Conservation (phyloP, 129 eudicot species). For the Sambucus nigra region DNA sequence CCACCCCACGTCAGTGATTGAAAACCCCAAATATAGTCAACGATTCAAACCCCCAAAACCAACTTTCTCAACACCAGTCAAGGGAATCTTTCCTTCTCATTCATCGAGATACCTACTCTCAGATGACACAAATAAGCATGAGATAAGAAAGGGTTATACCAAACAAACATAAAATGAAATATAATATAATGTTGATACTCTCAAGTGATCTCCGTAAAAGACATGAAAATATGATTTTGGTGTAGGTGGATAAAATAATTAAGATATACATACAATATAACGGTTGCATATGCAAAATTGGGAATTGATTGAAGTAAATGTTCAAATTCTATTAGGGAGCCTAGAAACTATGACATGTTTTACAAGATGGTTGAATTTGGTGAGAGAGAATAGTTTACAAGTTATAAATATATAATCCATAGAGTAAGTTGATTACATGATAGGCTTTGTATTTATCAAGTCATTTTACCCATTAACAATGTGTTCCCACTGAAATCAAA, state of each 20-base stretch:
- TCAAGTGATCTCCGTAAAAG: background rate
- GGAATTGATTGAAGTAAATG: constrained; percentile 25
- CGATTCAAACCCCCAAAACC: too few relatives aligned
- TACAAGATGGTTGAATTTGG: too few relatives aligned
- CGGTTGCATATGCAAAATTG: constrained; percentile 32
- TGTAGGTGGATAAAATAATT: too few relatives aligned
- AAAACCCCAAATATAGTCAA: too few relatives aligned
- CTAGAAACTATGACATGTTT: constrained; percentile 1
- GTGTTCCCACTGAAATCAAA: constrained; percentile 22
- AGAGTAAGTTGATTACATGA: constrained; percentile 18
- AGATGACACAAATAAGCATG: constrained; percentile 6
- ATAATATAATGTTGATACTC: background rate
- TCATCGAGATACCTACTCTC: constrained; percentile 73
- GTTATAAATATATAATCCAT: background rate
- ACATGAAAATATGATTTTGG: too few relatives aligned
- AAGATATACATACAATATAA: constrained; percentile 30
- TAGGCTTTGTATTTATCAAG: constrained; percentile 32
- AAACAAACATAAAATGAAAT: background rate
- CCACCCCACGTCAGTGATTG: too few relatives aligned
- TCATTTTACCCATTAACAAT: constrained; percentile 31
- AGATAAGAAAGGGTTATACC: background rate
- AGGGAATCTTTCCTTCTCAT: constrained; percentile 86
- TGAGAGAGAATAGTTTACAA: background rate
- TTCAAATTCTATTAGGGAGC: constrained; percentile 35
- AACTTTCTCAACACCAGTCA: constrained; percentile 75